A percentile compares a stretch with the other conserved stretches of the same genome.
Evolutionary conservation across 1,139 yeast species (phyloP).

Genomic region (Arxiozyma telluris): DNA sequence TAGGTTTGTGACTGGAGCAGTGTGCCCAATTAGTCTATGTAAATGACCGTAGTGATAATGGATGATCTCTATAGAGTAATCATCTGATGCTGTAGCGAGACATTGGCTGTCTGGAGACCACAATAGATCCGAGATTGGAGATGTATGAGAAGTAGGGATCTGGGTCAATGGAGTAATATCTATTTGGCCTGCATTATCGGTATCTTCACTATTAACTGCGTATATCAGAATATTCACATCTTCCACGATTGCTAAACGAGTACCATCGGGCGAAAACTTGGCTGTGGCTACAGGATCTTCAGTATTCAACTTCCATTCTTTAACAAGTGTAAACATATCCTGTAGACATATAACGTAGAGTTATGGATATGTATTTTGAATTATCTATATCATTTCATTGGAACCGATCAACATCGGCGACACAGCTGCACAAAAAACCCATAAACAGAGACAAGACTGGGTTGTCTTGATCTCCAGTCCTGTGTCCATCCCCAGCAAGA

Average conservation of each 20-base stretch:
- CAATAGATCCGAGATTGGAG: slow-evolving; percentile 22
- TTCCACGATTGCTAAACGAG: slow-evolving; percentile 48
- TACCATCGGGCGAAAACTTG: slow-evolving; percentile 60
- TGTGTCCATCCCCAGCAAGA: neutral
- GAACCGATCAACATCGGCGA: neutral
- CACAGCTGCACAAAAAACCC: neutral
- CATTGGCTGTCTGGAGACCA: slow-evolving; percentile 73
- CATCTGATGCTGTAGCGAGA: slow-evolving; percentile 83
- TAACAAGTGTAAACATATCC: neutral
- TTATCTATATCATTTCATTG: neutral
- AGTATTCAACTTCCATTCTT: neutral
- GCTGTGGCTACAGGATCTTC: slow-evolving; percentile 34
- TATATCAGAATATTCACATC: slow-evolving; percentile 40
- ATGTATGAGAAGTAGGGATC: slow-evolving; percentile 24
- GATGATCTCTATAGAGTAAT: slow-evolving; percentile 72
- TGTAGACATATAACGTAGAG: neutral
- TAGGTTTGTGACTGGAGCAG: slow-evolving; percentile 74
- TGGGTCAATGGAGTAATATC: neutral
- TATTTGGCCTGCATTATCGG: neutral
- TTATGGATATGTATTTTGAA: neutral
- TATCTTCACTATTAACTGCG: neutral
- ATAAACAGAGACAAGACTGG: neutral
- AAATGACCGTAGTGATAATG: slow-evolving; percentile 43
- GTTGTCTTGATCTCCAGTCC: neutral
- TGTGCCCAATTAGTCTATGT: slow-evolving; percentile 65